Evolutionary conservation across 306 rosid genomes (phyloP), one percentile per base, ranked within the genome.

Genomic region (Gastrolobium villosum): DNA sequence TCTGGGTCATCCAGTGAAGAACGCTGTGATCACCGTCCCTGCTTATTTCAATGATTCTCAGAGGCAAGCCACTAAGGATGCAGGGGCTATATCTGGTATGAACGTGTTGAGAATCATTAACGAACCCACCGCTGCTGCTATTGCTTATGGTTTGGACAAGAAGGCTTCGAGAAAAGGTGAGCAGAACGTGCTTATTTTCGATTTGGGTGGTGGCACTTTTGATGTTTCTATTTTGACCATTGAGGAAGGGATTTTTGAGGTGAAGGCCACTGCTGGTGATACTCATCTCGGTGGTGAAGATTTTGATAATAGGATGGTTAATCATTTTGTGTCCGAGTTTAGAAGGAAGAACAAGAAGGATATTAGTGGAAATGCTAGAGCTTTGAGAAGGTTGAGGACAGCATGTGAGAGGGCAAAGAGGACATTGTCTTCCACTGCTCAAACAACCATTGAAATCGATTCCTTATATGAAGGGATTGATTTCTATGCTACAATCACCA

Each of bases 1-100:
- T 66, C 73, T 93, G 1, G 93, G 98, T 1, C 90, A 88, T 5
- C 0, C 73, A 0, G 82, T 91, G 2, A 91, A 91, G 6, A 93
- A 93, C 70, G 98, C 95, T 0, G 97, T 93, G 1, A 50, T 93
- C 0, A 93, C 97, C 0, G 98, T 93, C 1, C 97, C 97, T 1
- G 92, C 98, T 15, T 91, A 93, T 61, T 93, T 93, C 85, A 93
- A 93, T 78, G 98, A 93, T 8, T 93, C 95, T 0, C 97, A 93
- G 55, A 79, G 98, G 14, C 98, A 93, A 14, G 98, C 98, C 0
- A 93, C 97, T 0, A 93, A 93, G 32, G 98, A 93, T 7, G 95
- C 98, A 0, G 95, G 97, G 6, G 84, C 79, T 0, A 91, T 93
- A 9, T 77, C 92, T 0, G 95, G 97, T 0, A 32, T 91, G 32